A percentile compares a stretch with the other conserved stretches of the same genome.
These are phyloP conservation scores for Guadua angustifolia DNA, from an alignment of 176 grass and related monocot species.

Conservation along the genomic window DNA sequence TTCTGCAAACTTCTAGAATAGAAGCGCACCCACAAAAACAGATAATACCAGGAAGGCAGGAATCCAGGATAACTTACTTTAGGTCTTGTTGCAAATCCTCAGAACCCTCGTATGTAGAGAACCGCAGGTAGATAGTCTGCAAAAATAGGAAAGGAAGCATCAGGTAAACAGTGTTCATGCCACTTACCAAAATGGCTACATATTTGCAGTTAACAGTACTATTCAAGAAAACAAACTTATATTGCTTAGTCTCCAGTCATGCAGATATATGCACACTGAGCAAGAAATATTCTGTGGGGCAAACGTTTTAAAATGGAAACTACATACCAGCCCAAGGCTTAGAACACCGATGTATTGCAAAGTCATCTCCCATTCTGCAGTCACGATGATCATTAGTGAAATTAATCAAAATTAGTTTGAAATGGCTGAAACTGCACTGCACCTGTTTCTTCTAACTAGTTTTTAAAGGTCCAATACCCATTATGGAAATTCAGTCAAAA, in stretches of 20 bases:
- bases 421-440: neutral
- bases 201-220: neutral
- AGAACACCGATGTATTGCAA: slow-evolving; percentile 79
- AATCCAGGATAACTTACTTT: slow-evolving; percentile 52
- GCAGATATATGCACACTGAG: neutral
- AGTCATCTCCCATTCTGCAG: slow-evolving; percentile 87
- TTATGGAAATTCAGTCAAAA: neutral
- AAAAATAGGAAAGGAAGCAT: slow-evolving; percentile 33
- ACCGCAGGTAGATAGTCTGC: slow-evolving; percentile 68
- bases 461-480: neutral
- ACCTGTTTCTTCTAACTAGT: neutral
- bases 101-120: slow-evolving; percentile 62
- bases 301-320: slow-evolving; percentile 14
- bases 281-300: neutral
- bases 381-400: slow-evolving; percentile 30
- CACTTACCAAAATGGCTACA: neutral
- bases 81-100: slow-evolving; percentile 79
- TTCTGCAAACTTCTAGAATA: neutral
- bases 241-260: neutral
- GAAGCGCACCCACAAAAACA: neutral
- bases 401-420: slow-evolving; percentile 14
- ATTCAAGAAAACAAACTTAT: neutral
- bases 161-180: slow-evolving; percentile 1
- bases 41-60: neutral
- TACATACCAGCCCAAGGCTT: slow-evolving; percentile 76